Evolutionary conservation across 208 protist genomes (phyloP).

Genomic region (Leishmania aethiopica): DNA sequence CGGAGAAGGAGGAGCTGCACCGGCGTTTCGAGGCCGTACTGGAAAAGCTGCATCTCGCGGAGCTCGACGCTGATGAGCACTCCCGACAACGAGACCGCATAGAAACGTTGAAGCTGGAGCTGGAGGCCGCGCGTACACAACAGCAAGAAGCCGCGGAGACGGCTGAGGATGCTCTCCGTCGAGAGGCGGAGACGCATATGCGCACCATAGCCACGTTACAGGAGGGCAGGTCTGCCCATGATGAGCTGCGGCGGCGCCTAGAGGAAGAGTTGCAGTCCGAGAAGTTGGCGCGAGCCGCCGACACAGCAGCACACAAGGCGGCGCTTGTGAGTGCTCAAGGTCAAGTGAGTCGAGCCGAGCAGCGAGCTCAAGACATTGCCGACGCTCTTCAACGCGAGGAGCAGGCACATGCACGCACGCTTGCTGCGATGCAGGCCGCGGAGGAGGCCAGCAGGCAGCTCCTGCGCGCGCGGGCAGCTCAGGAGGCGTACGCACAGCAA

Average conservation of each 20-base stretch:
- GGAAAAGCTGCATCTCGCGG: not conserved
- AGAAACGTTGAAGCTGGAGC: conserved; percentile 4
- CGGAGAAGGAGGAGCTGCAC: conserved; percentile 7
- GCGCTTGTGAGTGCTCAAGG: not conserved
- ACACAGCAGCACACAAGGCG: not conserved
- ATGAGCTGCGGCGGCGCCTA: not conserved
- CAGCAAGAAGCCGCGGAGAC: not conserved
- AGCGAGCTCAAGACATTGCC: not conserved
- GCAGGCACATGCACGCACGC: conserved; percentile 13
- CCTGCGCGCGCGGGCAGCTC: not conserved
- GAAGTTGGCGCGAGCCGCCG: not conserved
- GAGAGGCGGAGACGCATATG: not conserved
- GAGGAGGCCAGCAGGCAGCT: conserved; percentile 1
- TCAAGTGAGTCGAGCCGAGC: conserved; percentile 4
- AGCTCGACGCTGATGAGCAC: not conserved
- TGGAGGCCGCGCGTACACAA: not conserved
- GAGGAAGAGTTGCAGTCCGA: conserved; percentile 8
- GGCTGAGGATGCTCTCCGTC: not conserved
- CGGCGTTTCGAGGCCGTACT: not conserved
- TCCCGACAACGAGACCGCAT: not conserved
- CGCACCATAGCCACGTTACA: not conserved
- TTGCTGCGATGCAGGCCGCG: conserved; percentile 10
- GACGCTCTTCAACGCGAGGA: conserved; percentile 9
- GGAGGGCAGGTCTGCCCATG: not conserved
- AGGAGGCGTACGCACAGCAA: not conserved